Evolutionary conservation across 352 stramenopile species (phyloP).

Genomic region (Albugo candida): DNA sequence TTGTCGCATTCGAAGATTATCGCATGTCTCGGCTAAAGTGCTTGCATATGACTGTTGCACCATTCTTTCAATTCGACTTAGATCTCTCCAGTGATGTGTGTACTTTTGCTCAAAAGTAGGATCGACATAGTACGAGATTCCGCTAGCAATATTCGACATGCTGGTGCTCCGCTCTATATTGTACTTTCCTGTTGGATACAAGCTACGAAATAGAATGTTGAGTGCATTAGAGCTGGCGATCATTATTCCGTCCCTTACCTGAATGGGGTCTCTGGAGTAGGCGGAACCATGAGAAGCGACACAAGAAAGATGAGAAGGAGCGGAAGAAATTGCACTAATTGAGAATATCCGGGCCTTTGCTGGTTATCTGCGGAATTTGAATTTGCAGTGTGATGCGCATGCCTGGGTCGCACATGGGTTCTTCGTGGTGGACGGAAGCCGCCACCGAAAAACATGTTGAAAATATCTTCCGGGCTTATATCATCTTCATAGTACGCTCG

Average conservation of each 20-base stretch:
- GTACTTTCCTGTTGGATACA: constrained; percentile 55
- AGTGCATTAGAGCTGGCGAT: background rate
- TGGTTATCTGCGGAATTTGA: constrained; percentile 11
- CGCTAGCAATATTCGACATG: constrained; percentile 66
- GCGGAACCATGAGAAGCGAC: constrained; percentile 60
- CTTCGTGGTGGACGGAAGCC: constrained; percentile 40
- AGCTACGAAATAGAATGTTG: constrained; percentile 12
- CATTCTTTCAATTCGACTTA: constrained; percentile 70
- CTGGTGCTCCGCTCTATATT: constrained; percentile 53
- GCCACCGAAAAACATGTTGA: constrained; percentile 85
- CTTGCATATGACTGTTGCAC: constrained; percentile 66
- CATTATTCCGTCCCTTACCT: constrained; percentile 11
- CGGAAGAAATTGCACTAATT: constrained; percentile 66
- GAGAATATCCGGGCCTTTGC: constrained; percentile 19
- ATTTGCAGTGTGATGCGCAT: constrained; percentile 18
- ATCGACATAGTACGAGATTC: constrained; percentile 78
- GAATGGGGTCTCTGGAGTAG: constrained; percentile 52
- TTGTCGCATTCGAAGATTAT: constrained; percentile 66
- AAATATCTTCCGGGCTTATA: constrained; percentile 81
- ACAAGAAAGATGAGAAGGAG: constrained; percentile 73
- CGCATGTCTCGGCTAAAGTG: constrained; percentile 48
- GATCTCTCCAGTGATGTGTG: constrained; percentile 67
- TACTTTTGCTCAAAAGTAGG: constrained; percentile 74
- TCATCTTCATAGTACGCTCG: constrained; percentile 55
- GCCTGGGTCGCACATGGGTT: constrained; percentile 12